Evolutionary conservation across 768 basidiomycete species (phyloP).

Genomic region (Suillus subalutaceus): DNA sequence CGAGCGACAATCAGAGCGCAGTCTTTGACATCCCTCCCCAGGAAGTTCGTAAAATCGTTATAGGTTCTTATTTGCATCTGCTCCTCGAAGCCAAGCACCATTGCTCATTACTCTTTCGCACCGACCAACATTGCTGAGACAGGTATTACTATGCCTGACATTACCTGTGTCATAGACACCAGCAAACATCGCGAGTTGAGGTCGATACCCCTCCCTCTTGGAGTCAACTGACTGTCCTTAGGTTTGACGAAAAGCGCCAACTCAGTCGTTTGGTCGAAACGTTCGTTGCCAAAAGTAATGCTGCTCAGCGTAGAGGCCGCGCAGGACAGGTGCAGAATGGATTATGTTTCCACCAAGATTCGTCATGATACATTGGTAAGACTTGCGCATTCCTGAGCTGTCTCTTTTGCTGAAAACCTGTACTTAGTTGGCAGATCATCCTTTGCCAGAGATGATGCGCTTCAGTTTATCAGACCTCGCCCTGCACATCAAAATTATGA

Average conservation of each 20-base stretch:
- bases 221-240: conserved; percentile 28
- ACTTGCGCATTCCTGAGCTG: not conserved
- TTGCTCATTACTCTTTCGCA: conserved; percentile 28
- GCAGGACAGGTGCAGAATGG: conserved; percentile 91
- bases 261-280: conserved; percentile 91
- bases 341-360: no score
- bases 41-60: conserved; percentile 90
- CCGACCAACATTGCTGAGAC: conserved; percentile 96
- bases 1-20: conserved; percentile 86
- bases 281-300: conserved; percentile 90
- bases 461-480: conserved; percentile 91
- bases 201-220: conserved; percentile 35
- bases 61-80: conserved; percentile 55
- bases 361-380: conserved; percentile 69
- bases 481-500: conserved; percentile 92
- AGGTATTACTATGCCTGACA: conserved; percentile 97
- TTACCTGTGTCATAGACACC: conserved; percentile 93
- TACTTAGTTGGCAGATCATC: conserved; percentile 80
- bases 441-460: conserved; percentile 94
- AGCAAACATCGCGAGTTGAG: conserved; percentile 96
- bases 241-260: conserved; percentile 97
- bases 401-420: conserved; percentile 11
- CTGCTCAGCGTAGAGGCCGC: conserved; percentile 84
- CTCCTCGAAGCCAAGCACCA: conserved; percentile 14
- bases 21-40: conserved; percentile 87